Evolutionary conservation across 2,329 filamentous ascomycete species (phyloP).

Genomic region (Exophiala viscosa): DNA sequence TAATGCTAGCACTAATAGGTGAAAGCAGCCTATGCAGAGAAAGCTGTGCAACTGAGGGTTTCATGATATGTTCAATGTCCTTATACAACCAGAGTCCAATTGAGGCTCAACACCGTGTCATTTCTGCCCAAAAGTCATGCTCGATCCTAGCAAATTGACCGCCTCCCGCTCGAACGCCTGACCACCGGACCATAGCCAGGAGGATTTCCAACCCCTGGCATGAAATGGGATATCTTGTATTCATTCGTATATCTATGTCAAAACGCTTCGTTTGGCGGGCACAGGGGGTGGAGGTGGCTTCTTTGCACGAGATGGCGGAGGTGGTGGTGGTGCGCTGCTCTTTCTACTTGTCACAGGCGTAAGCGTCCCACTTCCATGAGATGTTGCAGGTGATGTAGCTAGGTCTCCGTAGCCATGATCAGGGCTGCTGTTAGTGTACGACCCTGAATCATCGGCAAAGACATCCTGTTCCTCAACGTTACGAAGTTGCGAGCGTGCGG

Average conservation of each 20-base stretch:
- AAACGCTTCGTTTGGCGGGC: conserved; percentile 55
- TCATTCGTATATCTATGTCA: conserved; percentile 15
- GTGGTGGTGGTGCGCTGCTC: conserved; percentile 58
- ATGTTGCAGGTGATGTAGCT: conserved; percentile 53
- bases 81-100: too few species aligned
- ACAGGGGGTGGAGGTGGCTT: conserved; percentile 63
- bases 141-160: not conserved
- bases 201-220: not conserved
- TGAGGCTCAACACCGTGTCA: not conserved
- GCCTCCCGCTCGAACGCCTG: not conserved
- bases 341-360: conserved; percentile 39
- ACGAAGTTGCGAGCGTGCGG: conserved; percentile 47
- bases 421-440: conserved; percentile 47
- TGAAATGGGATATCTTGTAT: not conserved
- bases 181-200: not conserved
- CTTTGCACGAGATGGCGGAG: conserved; percentile 59
- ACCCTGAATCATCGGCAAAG: conserved; percentile 51
- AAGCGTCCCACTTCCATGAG: conserved; percentile 51
- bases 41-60: not conserved
- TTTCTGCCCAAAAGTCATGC: not conserved
- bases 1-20: too few species aligned
- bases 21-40: too few species aligned
- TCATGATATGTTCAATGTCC: not conserved
- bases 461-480: conserved; percentile 41
- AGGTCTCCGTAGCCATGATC: conserved; percentile 48